phyloP scores from a whole-genome alignment of 768 basidiomycete species.

The Boletus rufocinnamomeus region DNA sequence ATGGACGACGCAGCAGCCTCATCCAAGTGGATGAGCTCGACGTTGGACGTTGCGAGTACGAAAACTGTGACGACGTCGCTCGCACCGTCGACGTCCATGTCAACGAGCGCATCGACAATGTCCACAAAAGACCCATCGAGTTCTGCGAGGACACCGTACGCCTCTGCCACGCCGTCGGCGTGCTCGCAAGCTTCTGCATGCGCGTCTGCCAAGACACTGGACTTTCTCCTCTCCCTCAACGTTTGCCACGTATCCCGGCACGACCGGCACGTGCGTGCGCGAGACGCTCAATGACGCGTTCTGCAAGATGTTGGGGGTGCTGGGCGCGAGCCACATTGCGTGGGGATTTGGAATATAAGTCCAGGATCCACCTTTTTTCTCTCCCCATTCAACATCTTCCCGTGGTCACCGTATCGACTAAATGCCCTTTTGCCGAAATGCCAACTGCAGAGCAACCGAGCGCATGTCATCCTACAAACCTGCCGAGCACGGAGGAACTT shows the following conservation, averaged over 20 bases:
- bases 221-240: constrained; percentile 90
- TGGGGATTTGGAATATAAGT: constrained; percentile 77
- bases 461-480: constrained; percentile 92
- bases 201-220: constrained; percentile 49
- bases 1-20: not conserved
- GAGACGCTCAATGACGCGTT: constrained; percentile 96
- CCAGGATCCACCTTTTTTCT: not conserved
- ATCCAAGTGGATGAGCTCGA: not conserved
- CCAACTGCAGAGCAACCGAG: constrained; percentile 66
- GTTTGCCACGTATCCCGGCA: constrained; percentile 84
- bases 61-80: constrained; percentile 2
- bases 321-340: constrained; percentile 76
- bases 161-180: too few species aligned
- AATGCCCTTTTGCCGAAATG: not conserved
- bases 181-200: constrained; percentile 25
- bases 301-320: constrained; percentile 74
- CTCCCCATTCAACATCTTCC: too few species aligned
- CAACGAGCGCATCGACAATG: not conserved
- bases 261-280: constrained; percentile 81
- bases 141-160: not conserved
- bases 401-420: not conserved
- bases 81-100: not conserved
- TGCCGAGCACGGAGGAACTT: constrained; percentile 79
- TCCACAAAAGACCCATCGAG: not conserved
- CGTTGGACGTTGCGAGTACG: not conserved